Base-by-base conservation (phyloP, 495 filamentous ascomycete species). In the Tuber calosporum region DNA sequence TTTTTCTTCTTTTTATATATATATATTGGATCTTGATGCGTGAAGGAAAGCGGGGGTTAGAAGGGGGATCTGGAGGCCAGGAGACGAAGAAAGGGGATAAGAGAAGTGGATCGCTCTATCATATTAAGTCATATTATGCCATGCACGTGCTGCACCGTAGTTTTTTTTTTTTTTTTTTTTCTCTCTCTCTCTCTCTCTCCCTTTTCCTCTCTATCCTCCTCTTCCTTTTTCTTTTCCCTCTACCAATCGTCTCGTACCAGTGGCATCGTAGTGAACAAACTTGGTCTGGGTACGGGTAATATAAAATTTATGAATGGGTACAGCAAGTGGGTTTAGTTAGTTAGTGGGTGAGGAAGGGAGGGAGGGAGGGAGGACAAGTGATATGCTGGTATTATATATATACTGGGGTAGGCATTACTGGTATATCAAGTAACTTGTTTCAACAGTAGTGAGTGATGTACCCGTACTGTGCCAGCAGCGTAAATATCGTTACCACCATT, bases 91-190 rank as follows among this genome's bases (percentile, higher is more conserved):
- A 9, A 26, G 48, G 48, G 48, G 26, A 62, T 34, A 9, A 53
- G 26, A n/a, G 45, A 26, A 53, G 13, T 26, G 45, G 11, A 53
- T 53, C 8, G 45, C 7, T 48, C 45, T 48, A 48, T 48, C 45
- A 48, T n/a, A 8, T 48, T 22, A 48, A n/a, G 20, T 48, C 45
- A 45, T 53, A 30, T 34, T 17, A 62, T 62, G 53, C 53, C 26
- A 30, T 62, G 26, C 53, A 62, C 26, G 53, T 62, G 62, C 67
- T 30, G 70, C 40, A 70, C 67, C 37, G 68, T 45, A 26, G 38
- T 26, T 39, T 78, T 68, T 76, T 67, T 45, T 40, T 66, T 68
- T 66, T 70, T 48, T 53, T 43, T 48, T 67, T 7, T 38, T 67
- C 68, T 4, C n/a, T 40, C 15, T 38, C 15, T 36, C 39, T n/a